A percentile compares a stretch with the other conserved stretches of the same genome.
Evolutionary conservation across 164 flowering plant genomes (phyloP).

Genomic region (Stephania cephalantha): DNA sequence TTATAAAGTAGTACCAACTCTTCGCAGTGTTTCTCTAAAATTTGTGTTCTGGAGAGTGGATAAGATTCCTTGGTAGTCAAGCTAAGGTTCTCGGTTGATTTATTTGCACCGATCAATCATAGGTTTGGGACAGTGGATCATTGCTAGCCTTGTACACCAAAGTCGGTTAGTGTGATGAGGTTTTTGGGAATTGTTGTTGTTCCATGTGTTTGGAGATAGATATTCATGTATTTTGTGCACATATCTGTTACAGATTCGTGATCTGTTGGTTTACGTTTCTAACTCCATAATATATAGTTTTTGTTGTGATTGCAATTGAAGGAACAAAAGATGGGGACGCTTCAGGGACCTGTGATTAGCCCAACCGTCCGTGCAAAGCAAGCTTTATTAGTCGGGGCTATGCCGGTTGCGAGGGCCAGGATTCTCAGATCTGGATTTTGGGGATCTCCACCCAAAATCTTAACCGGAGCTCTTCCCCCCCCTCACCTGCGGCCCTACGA

Average conservation of each 20-base stretch:
- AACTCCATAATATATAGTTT: too few relatives aligned
- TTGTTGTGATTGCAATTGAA: too few relatives aligned
- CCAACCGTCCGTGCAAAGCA: constrained; percentile 54
- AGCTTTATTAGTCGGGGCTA: constrained; percentile 28
- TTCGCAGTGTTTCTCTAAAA: too few relatives aligned
- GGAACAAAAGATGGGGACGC: constrained; percentile 38
- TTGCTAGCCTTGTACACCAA: neutral
- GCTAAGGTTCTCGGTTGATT: neutral
- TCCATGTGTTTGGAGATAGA: neutral
- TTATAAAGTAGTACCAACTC: too few relatives aligned
- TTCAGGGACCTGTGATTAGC: constrained; percentile 79
- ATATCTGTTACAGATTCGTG: neutral
- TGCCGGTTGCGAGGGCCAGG: constrained; percentile 35
- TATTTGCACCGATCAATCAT: neutral
- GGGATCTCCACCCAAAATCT: constrained; percentile 35
- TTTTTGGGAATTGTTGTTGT: too few relatives aligned
- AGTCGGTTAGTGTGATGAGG: neutral
- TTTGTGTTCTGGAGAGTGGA: too few relatives aligned
- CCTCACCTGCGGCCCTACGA: constrained; percentile 7
- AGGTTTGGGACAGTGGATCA: neutral
- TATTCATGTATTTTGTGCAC: too few relatives aligned
- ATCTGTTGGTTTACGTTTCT: constrained; percentile 3
- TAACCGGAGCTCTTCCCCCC: constrained; percentile 20
- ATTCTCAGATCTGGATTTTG: constrained; percentile 42
- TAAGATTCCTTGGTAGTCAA: too few relatives aligned